phyloP scores from a whole-genome alignment of 192 early-diverging fungal species.

The Backusella macrospora region DNA sequence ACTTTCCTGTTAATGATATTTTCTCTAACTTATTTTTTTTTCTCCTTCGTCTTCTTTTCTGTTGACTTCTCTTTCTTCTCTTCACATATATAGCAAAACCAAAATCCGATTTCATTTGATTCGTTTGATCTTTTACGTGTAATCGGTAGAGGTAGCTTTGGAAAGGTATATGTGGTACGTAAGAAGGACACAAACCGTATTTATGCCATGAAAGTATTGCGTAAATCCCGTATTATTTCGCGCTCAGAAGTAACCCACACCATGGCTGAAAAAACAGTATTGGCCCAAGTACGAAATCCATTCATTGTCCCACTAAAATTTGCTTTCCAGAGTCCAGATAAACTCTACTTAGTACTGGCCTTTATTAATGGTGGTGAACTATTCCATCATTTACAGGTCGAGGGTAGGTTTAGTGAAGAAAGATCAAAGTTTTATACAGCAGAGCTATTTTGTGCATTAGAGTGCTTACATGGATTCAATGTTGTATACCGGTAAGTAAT shows the following conservation, averaged over 20 bases:
- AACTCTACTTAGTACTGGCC: slow-evolving; percentile 93
- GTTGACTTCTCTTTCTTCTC: background rate
- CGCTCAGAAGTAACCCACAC: slow-evolving; percentile 93
- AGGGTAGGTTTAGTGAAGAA: slow-evolving; percentile 85
- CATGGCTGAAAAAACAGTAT: slow-evolving; percentile 89
- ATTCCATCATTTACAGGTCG: slow-evolving; percentile 92
- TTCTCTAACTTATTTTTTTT: background rate
- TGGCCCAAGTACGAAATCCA: slow-evolving; percentile 87
- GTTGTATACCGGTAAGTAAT: slow-evolving; percentile 76
- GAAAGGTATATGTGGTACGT: slow-evolving; percentile 95
- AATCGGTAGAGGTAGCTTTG: slow-evolving; percentile 96
- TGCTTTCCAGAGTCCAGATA: slow-evolving; percentile 92
- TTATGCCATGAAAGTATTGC: slow-evolving; percentile 97
- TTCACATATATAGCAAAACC: slow-evolving; percentile 46
- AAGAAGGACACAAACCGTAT: slow-evolving; percentile 90
- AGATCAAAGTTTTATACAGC: slow-evolving; percentile 92
- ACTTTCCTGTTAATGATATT: no score
- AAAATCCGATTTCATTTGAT: slow-evolving; percentile 78
- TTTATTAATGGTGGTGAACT: slow-evolving; percentile 98
- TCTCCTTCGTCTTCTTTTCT: no score
- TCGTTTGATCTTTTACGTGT: slow-evolving; percentile 94
- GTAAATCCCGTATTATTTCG: slow-evolving; percentile 93
- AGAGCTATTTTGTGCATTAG: slow-evolving; percentile 88
- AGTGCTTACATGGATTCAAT: slow-evolving; percentile 90
- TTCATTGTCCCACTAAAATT: slow-evolving; percentile 95